Evolutionary conservation across 805 yeast species (phyloP).

Genomic region (Cephaloascus albidus): DNA sequence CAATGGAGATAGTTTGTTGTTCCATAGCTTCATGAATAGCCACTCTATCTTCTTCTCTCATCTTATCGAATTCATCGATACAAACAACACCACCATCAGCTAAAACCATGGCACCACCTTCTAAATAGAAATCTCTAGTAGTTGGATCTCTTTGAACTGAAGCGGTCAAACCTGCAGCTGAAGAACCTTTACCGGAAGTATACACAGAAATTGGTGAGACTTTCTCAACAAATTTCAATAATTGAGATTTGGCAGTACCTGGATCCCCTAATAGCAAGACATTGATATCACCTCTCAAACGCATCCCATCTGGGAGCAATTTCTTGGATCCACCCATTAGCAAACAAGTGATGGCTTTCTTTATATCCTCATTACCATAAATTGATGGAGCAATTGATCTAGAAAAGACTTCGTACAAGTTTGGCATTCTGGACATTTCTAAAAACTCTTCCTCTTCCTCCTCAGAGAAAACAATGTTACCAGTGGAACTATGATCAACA

Average conservation of each 20-base stretch:
- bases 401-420: constrained; percentile 78
- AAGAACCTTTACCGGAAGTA: constrained; percentile 98
- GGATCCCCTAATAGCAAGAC: constrained; percentile 94
- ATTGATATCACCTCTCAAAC: constrained; percentile 94
- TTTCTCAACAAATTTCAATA: constrained; percentile 90
- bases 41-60: constrained; percentile 98
- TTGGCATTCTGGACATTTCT: constrained; percentile 71
- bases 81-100: constrained; percentile 99
- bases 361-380: constrained; percentile 88
- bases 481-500: constrained; percentile 58
- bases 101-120: constrained; percentile 99
- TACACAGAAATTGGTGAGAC: constrained; percentile 91
- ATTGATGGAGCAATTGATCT: constrained; percentile 93
- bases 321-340: constrained; percentile 93
- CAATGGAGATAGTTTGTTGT: constrained; percentile 97
- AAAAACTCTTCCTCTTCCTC: constrained; percentile 92
- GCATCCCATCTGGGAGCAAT: constrained; percentile 88
- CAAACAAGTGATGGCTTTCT: constrained; percentile 86
- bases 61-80: constrained; percentile 98
- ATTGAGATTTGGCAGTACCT: constrained; percentile 97
- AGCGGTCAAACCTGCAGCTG: constrained; percentile 99
- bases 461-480: constrained; percentile 62
- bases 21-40: constrained; percentile 99
- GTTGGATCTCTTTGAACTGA: constrained; percentile 87
- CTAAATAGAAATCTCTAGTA: constrained; percentile 87